These are phyloP conservation scores for Magnaporthales sp. DNA, from an alignment of 2,329 filamentous ascomycete genomes.

Conservation along the genomic window DNA sequence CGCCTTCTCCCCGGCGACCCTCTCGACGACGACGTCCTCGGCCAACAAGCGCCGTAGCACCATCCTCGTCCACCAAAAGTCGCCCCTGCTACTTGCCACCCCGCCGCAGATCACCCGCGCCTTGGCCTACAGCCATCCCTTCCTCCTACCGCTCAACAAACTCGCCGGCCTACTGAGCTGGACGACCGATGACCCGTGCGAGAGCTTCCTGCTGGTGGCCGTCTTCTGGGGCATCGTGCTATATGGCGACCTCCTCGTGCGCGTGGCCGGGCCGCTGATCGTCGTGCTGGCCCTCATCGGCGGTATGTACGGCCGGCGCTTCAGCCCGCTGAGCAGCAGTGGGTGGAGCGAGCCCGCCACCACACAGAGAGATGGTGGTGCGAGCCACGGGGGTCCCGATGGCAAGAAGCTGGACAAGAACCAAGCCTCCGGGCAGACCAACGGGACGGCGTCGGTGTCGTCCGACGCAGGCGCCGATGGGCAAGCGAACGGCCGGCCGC, in stretches of 20 bases:
- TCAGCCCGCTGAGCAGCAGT: slow-evolving; percentile 82
- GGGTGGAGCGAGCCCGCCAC: slow-evolving; percentile 51
- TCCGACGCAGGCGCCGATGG: slow-evolving; percentile 12
- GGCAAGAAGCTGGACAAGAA: background rate
- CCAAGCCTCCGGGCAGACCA: background rate
- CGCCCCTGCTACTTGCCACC: slow-evolving; percentile 82
- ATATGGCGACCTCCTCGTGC: slow-evolving; percentile 78
- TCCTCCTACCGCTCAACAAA: slow-evolving; percentile 81
- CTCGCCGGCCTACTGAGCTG: slow-evolving; percentile 81
- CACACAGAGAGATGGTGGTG: slow-evolving; percentile 20
- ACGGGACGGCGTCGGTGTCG: background rate
- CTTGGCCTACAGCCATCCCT: slow-evolving; percentile 91
- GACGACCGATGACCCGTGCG: slow-evolving; percentile 91
- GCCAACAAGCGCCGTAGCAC: slow-evolving; percentile 74
- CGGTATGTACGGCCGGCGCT: slow-evolving; percentile 87
- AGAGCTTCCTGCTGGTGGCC: slow-evolving; percentile 84
- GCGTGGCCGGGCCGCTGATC: slow-evolving; percentile 74
- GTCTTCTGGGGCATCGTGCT: slow-evolving; percentile 79
- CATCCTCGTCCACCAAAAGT: slow-evolving; percentile 95
- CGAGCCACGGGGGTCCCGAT: slow-evolving; percentile 18
- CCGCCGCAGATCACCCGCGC: slow-evolving; percentile 91
- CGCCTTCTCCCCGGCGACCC: slow-evolving; percentile 78
- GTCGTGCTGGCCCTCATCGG: slow-evolving; percentile 72
- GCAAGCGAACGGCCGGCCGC: background rate
- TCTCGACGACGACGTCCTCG: slow-evolving; percentile 46